A percentile compares a stretch with the other conserved stretches of the same genome.
These are phyloP conservation scores for Cryptococcus sp. DNA, from an alignment of 1,284 basidiomycete species.

Conservation along the genomic window DNA sequence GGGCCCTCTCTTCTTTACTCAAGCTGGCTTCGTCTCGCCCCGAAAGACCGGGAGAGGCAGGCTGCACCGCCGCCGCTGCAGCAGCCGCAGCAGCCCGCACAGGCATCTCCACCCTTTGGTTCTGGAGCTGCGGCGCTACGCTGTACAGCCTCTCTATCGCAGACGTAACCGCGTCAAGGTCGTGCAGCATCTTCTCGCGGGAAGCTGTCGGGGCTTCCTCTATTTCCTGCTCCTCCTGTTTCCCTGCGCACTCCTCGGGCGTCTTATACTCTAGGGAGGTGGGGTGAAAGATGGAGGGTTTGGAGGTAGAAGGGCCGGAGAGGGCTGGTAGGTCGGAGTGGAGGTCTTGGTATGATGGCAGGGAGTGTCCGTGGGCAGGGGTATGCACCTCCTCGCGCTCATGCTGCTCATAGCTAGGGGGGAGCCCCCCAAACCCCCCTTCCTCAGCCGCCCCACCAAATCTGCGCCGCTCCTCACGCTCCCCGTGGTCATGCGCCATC, in stretches of 20 bases:
- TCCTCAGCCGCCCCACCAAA: no score
- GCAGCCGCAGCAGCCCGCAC: constrained; percentile 41
- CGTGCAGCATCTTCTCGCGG: constrained; percentile 46
- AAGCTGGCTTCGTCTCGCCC: constrained; percentile 61
- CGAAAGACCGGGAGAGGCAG: no score
- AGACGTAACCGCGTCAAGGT: constrained; percentile 73
- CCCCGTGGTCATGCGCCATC: constrained; percentile 16
- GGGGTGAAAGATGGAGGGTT: not conserved
- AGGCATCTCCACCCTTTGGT: constrained; percentile 80
- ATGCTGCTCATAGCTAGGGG: constrained; percentile 11
- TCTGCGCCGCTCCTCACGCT: no score
- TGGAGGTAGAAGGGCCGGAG: not conserved
- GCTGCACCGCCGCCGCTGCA: not conserved
- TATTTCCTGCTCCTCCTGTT: not conserved
- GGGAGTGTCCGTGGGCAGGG: not conserved
- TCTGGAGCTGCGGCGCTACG: constrained; percentile 75
- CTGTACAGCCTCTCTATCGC: constrained; percentile 81
- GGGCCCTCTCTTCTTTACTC: constrained; percentile 14
- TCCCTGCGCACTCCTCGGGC: not conserved
- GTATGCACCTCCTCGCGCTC: no score
- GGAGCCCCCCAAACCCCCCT: not conserved
- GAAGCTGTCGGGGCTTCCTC: not conserved
- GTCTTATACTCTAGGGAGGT: not conserved
- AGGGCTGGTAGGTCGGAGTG: not conserved
- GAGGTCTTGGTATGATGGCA: constrained; percentile 8